Evolutionary conservation across 2,329 filamentous ascomycete genomes (phyloP).

Genomic region (Samsoniella hepiali): DNA sequence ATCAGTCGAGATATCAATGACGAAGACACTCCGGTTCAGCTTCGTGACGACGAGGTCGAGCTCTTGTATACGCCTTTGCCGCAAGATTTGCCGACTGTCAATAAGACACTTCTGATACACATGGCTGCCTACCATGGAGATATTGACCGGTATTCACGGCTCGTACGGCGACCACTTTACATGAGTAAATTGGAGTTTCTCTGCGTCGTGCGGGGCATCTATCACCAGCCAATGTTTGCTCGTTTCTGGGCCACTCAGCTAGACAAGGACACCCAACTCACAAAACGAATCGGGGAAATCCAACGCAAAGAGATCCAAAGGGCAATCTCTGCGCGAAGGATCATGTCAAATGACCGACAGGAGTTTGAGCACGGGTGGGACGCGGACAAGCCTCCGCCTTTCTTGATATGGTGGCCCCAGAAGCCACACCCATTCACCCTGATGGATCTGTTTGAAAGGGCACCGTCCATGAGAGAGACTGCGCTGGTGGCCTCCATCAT

Average conservation of each 20-base stretch:
- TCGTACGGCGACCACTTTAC: conserved; percentile 1
- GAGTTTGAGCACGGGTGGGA: conserved; percentile 8
- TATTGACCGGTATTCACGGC: conserved; percentile 9
- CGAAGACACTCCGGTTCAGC: background rate
- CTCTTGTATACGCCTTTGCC: conserved; percentile 9
- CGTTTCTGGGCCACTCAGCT: conserved; percentile 6
- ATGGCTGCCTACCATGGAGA: conserved; percentile 14
- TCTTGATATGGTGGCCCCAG: conserved; percentile 11
- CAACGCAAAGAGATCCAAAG: conserved; percentile 3
- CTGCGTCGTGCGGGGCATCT: conserved; percentile 12
- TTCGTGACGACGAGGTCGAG: conserved; percentile 1
- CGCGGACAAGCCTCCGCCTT: conserved; percentile 1
- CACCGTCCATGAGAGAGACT: conserved; percentile 3
- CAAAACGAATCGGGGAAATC: background rate
- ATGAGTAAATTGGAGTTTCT: background rate
- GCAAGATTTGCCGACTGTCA: conserved; percentile 4
- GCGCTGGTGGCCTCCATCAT: conserved; percentile 10
- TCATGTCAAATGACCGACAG: conserved; percentile 14
- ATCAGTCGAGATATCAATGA: background rate
- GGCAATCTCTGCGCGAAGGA: conserved; percentile 9
- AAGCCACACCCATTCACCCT: background rate
- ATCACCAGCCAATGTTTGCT: conserved; percentile 6
- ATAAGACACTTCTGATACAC: conserved; percentile 10
- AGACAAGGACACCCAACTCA: conserved; percentile 1
- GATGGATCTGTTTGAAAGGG: background rate